phyloP scores from a whole-genome alignment of 1,284 basidiomycete species.

The Heterobasidion occidentale region DNA sequence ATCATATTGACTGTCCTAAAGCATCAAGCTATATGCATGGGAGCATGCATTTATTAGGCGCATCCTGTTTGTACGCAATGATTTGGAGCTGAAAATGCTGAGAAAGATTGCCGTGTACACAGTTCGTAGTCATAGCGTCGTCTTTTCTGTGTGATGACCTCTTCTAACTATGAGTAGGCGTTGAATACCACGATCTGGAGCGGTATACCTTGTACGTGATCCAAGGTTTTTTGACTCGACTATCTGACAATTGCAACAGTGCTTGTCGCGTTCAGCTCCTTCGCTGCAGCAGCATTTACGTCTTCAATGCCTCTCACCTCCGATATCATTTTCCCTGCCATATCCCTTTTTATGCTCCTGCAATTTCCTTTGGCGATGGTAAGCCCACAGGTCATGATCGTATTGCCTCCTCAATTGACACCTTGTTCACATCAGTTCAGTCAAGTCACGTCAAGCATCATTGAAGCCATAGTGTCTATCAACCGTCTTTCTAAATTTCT shows the following conservation, averaged over 20 bases:
- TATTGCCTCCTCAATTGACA: not conserved
- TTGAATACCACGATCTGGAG: constrained; percentile 57
- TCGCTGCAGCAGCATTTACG: constrained; percentile 72
- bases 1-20: constrained; percentile 14
- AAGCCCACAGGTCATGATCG: constrained; percentile 7
- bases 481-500: constrained; percentile 78
- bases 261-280: constrained; percentile 84
- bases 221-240: constrained; percentile 19
- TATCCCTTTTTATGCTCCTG: constrained; percentile 88
- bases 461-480: constrained; percentile 84
- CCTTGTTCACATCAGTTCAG: constrained; percentile 37
- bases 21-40: constrained; percentile 81
- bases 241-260: constrained; percentile 34
- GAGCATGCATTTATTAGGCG: constrained; percentile 80
- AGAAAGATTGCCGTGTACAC: constrained; percentile 73
- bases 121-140: constrained; percentile 25
- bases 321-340: constrained; percentile 91
- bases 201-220: constrained; percentile 47
- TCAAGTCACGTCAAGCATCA: constrained; percentile 68
- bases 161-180: constrained; percentile 29
- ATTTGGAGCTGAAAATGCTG: constrained; percentile 78
- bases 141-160: not conserved
- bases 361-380: constrained; percentile 87
- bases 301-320: constrained; percentile 74
- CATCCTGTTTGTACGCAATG: constrained; percentile 75